Evolutionary conservation across 805 yeast genomes (phyloP).

Genomic region (Saturnispora bothae): DNA sequence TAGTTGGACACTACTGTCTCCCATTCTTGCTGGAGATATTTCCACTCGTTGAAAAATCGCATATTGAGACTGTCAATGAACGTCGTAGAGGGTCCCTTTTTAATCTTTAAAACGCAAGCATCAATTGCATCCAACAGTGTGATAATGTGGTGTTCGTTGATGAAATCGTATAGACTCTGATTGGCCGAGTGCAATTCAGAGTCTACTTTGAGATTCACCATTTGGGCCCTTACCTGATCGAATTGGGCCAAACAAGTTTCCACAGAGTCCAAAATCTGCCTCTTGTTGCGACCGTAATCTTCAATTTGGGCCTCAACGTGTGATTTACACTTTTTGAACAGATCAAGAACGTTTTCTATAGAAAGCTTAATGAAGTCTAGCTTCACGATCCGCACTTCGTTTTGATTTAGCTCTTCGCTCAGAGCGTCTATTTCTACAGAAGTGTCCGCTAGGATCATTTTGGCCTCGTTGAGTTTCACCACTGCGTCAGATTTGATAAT

Average conservation of each 20-base stretch:
- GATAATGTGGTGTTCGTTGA: slow-evolving; percentile 32
- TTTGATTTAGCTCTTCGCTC: slow-evolving; percentile 27
- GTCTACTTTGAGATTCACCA: slow-evolving; percentile 31
- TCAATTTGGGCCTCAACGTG: slow-evolving; percentile 22
- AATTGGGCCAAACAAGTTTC: slow-evolving; percentile 26
- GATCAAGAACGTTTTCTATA: slow-evolving; percentile 35
- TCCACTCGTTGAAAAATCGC: slow-evolving; percentile 20
- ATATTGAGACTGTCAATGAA: slow-evolving; percentile 21
- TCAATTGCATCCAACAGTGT: slow-evolving; percentile 24
- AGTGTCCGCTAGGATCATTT: slow-evolving; percentile 41
- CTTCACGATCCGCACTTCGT: slow-evolving; percentile 34
- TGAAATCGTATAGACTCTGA: slow-evolving; percentile 34
- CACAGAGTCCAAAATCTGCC: slow-evolving; percentile 17
- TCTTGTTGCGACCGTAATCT: slow-evolving; percentile 18
- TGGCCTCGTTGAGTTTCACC: slow-evolving; percentile 36
- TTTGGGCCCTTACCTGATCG: slow-evolving; percentile 21
- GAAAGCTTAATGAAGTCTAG: slow-evolving; percentile 36
- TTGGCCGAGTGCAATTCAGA: slow-evolving; percentile 17
- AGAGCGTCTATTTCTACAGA: slow-evolving; percentile 30
- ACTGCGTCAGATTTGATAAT: neutral
- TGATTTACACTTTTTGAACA: slow-evolving; percentile 27
- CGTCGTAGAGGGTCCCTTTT: slow-evolving; percentile 21
- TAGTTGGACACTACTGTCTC: slow-evolving; percentile 17
- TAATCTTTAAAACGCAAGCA: slow-evolving; percentile 21
- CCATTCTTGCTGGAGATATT: slow-evolving; percentile 14